Percentiles rank a stretch among this genome's conserved stretches.
phyloP scores from a whole-genome alignment of 225 moss, liverwort and hornwort genomes.

The Pseudisothecium myosuroides region DNA sequence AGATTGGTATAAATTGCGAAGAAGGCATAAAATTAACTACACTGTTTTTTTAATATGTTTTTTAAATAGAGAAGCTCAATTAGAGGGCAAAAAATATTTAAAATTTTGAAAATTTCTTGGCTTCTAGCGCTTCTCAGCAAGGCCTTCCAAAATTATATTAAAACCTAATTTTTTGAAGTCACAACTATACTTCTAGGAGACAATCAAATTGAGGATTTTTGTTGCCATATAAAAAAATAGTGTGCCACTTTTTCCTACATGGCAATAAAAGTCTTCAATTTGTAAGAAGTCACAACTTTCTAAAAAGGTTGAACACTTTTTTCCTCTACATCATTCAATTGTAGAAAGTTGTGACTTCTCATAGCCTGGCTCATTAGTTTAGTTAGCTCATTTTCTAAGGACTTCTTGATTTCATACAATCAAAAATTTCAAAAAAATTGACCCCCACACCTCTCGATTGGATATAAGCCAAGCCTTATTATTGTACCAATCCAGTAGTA shows the following conservation, averaged over 20 bases:
- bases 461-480: background rate
- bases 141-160: accelerated
- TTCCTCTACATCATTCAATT: background rate
- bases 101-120: background rate
- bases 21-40: background rate
- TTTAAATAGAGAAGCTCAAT: accelerated
- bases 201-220: background rate
- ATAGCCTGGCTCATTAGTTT: background rate
- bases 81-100: background rate
- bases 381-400: background rate
- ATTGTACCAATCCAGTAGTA: background rate
- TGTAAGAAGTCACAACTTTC: no score
- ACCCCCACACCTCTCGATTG: background rate
- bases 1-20: accelerated
- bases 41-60: background rate
- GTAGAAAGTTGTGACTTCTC: accelerated
- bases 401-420: background rate
- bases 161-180: background rate
- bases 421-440: no score
- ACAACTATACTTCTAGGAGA: accelerated
- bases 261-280: no score
- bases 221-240: background rate
- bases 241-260: no score
- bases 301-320: no score
- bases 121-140: background rate